Conservation (phyloP, 2,329 filamentous ascomycete species). For the Sporothrix humicola region DNA sequence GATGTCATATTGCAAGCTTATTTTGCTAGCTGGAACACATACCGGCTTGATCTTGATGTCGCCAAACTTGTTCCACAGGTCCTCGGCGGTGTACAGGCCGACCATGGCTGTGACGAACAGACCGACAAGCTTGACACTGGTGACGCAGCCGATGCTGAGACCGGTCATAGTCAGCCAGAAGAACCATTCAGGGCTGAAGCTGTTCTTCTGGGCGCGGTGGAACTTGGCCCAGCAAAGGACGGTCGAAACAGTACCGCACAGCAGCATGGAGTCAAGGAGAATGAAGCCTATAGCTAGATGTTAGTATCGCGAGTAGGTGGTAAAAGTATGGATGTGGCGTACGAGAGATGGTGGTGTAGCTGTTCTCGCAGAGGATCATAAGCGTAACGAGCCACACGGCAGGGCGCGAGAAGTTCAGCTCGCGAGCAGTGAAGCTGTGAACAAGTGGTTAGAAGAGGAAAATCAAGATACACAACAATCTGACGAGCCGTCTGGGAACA, state of each 20-base stretch:
- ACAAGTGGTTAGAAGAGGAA: neutral
- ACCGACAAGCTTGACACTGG: constrained; percentile 97
- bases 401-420: constrained; percentile 82
- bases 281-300: constrained; percentile 66
- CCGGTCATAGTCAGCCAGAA: constrained; percentile 93
- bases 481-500: neutral
- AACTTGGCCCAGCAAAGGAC: constrained; percentile 98
- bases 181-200: constrained; percentile 92
- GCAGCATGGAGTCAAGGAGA: constrained; percentile 95
- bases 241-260: constrained; percentile 98
- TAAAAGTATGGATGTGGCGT: constrained; percentile 8
- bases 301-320: neutral
- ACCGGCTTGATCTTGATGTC: constrained; percentile 88
- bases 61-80: constrained; percentile 98
- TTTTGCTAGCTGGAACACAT: constrained; percentile 43
- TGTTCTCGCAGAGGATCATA: constrained; percentile 99
- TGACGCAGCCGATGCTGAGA: constrained; percentile 94
- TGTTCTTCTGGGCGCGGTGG: constrained; percentile 82
- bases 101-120: constrained; percentile 95
- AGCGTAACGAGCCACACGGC: constrained; percentile 94
- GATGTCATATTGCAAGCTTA: neutral
- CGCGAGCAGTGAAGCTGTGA: constrained; percentile 76
- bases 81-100: constrained; percentile 92
- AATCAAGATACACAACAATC: neutral
- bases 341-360: constrained; percentile 97